Evolutionary conservation across 305 asterid genomes (phyloP).

Genomic region (Petunia hybrid): DNA sequence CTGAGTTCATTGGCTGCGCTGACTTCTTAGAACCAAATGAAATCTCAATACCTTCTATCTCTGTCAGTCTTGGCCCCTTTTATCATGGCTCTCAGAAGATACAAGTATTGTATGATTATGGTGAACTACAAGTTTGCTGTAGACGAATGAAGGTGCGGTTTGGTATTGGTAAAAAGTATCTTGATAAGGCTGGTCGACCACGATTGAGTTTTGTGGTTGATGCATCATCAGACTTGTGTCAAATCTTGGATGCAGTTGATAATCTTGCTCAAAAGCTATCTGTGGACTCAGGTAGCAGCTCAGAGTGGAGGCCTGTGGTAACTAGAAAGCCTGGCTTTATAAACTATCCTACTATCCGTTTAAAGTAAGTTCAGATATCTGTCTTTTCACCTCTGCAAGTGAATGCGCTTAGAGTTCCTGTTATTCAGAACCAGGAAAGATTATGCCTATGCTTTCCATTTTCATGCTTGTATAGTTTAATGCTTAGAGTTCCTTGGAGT

Average conservation of each 20-base stretch:
- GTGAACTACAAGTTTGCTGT: conserved; percentile 64
- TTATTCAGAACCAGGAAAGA: background rate
- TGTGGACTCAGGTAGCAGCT: conserved; percentile 67
- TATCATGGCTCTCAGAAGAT: conserved; percentile 70
- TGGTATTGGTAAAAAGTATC: conserved; percentile 70
- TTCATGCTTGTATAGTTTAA: background rate
- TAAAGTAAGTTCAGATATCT: conserved; percentile 68
- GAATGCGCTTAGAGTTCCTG: background rate
- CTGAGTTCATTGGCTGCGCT: conserved; percentile 41
- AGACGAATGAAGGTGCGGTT: conserved; percentile 73
- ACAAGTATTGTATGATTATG: conserved; percentile 58
- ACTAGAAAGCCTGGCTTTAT: conserved; percentile 69
- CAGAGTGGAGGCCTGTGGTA: conserved; percentile 85
- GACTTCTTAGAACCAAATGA: conserved; percentile 64
- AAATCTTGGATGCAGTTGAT: conserved; percentile 65
- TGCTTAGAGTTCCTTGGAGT: no score
- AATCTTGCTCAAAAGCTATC: conserved; percentile 60
- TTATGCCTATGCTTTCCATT: conserved; percentile 1
- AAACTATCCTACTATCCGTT: conserved; percentile 78
- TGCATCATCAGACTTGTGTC: conserved; percentile 63
- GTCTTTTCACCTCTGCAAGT: background rate
- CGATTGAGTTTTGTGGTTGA: conserved; percentile 75
- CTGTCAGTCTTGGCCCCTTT: conserved; percentile 59
- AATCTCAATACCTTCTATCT: conserved; percentile 62
- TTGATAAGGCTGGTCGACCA: conserved; percentile 75